Evolutionary conservation across 2,329 filamentous ascomycete species (phyloP), one percentile per base, ranked within the genome.

Genomic region (Xylaria sp.): DNA sequence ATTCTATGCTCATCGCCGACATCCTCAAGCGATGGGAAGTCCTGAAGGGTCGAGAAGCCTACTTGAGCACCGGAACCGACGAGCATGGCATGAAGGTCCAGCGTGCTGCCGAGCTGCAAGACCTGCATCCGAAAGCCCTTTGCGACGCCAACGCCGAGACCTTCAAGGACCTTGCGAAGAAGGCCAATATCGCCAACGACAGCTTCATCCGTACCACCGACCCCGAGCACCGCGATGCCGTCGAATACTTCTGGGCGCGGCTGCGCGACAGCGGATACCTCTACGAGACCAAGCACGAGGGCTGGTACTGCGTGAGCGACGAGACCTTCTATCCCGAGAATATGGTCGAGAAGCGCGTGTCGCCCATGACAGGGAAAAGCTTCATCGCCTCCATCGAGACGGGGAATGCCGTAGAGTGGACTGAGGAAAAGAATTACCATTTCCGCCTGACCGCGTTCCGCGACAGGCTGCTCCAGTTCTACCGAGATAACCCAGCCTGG

Each of bases 21-120:
- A 89, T 97, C 54, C 80, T 97, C 68, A 99, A 98, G 78, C 85
- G 95, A 78, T 99, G 93, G 92, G 87, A 96, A 73, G 80, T 86
- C 31, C 83, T 99, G 53, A 86, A 89, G 62, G 91, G 91, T 37
- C 76, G 86, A 29, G 79, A 83, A 48, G 90, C 93, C 3, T 83
- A 92, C 65, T 80, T 99, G 13, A 89, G 90, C 70, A 99, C 95
- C 1, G 95, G 95, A 60, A 98, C 93, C 35, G 95, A 99, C 75
- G 95, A 99, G 77, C 94, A 99, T 80, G 95, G 95, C 43, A 90
- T 97, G 86, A 99, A 99, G 83, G 90, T 98, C 21, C 95, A 99
- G 75, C 90, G 89, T 75, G 94, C 94, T 0, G 92, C 95, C 1
- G 80, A 83, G 6, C 85, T 87, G 68, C 87, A 90, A 13, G 86